Conservation (phyloP, 805 yeast species). For the Sugiyamaella floridensis region DNA sequence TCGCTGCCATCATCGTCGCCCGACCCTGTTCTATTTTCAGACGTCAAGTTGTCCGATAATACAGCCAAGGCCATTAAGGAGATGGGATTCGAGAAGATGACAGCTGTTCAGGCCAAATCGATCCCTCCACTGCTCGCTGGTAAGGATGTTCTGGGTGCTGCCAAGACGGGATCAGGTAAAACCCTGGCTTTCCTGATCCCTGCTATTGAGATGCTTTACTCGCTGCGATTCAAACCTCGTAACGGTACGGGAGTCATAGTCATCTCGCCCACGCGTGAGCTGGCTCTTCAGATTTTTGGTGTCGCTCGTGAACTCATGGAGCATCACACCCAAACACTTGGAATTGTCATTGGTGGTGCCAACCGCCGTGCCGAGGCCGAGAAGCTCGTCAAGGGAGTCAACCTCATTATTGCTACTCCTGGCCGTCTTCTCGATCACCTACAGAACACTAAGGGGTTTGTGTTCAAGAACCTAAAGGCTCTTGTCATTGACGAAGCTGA, state of each 20-base stretch:
- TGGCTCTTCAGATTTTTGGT: constrained; percentile 95
- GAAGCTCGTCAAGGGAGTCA: constrained; percentile 88
- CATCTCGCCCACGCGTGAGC: constrained; percentile 95
- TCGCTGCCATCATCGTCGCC: constrained; percentile 16
- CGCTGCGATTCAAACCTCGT: constrained; percentile 91
- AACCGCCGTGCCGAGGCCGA: constrained; percentile 97
- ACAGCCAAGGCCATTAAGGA: constrained; percentile 73
- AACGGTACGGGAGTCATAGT: constrained; percentile 97
- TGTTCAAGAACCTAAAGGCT: constrained; percentile 90
- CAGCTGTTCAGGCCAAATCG: constrained; percentile 90
- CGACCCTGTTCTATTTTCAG: constrained; percentile 35
- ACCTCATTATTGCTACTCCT: constrained; percentile 91
- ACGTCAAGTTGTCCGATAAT: constrained; percentile 67
- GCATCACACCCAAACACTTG: constrained; percentile 85
- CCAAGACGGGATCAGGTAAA: constrained; percentile 98
- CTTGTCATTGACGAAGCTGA: constrained; percentile 97
- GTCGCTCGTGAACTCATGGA: constrained; percentile 94
- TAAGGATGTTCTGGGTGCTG: constrained; percentile 97
- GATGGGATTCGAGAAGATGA: constrained; percentile 91
- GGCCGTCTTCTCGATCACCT: constrained; percentile 95
- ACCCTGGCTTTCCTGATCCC: constrained; percentile 94
- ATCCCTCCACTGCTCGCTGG: constrained; percentile 97
- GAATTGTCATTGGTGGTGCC: constrained; percentile 97
- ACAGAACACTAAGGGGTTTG: constrained; percentile 90
- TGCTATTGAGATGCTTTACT: constrained; percentile 85